phyloP scores from a whole-genome alignment of 2,329 filamentous ascomycete genomes.

The Aspergillus unguis region DNA sequence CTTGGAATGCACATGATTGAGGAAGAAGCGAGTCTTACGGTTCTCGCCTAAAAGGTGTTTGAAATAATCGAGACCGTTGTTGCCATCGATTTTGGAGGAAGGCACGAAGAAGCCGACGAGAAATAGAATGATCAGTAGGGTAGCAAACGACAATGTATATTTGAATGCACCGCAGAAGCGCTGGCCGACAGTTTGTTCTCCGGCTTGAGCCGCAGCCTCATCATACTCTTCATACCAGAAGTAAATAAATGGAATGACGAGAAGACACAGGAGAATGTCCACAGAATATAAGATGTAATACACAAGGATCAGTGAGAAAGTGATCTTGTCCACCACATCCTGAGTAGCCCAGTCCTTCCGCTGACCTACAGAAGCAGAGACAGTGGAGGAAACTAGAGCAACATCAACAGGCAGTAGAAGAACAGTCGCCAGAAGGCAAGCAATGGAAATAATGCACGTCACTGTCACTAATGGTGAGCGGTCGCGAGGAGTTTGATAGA shows the following conservation, averaged over 20 bases:
- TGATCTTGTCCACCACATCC: constrained; percentile 70
- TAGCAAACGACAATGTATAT: constrained; percentile 82
- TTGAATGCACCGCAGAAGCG: constrained; percentile 82
- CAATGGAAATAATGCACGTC: constrained; percentile 82
- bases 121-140: constrained; percentile 73
- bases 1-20: not conserved
- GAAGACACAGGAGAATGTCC: constrained; percentile 81
- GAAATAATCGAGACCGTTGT: constrained; percentile 84
- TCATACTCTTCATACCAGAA: constrained; percentile 99
- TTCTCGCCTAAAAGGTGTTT: constrained; percentile 79
- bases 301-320: constrained; percentile 76
- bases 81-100: constrained; percentile 63
- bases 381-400: constrained; percentile 87
- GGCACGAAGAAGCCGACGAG: constrained; percentile 92
- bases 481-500: constrained; percentile 86
- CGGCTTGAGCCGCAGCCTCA: constrained; percentile 78
- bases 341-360: constrained; percentile 96
- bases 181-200: constrained; percentile 66
- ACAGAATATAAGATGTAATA: constrained; percentile 93
- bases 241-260: constrained; percentile 92
- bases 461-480: constrained; percentile 76
- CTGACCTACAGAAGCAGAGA: constrained; percentile 66
- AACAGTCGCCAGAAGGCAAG: constrained; percentile 83
- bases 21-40: constrained; percentile 47
- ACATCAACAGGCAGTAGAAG: constrained; percentile 93